These are phyloP conservation scores for Luffa acutangula DNA, from an alignment of 306 rosid genomes.

Conservation along the genomic window DNA sequence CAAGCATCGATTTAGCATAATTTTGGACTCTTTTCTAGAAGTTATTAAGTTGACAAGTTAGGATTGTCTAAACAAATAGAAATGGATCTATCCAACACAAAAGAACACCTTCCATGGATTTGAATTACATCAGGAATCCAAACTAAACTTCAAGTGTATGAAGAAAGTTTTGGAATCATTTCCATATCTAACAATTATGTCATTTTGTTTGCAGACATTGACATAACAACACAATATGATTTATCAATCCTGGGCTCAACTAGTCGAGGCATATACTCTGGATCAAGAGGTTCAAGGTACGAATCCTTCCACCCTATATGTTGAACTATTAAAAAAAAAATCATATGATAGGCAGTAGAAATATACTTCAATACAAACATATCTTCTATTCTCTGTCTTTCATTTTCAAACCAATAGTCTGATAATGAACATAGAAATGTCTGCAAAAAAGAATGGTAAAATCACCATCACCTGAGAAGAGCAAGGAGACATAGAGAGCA, in stretches of 20 bases:
- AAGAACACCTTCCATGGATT: background rate
- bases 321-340: background rate
- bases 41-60: background rate
- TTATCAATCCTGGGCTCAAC: too few species aligned
- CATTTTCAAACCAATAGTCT: background rate
- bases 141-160: too few species aligned
- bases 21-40: background rate
- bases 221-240: background rate
- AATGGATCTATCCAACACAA: background rate
- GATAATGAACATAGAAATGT: background rate
- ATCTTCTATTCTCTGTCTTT: background rate
- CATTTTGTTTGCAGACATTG: background rate
- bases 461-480: slow-evolving; percentile 65
- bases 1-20: background rate
- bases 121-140: background rate
- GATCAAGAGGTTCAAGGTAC: too few species aligned
- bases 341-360: background rate
- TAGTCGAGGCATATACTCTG: background rate
- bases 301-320: background rate
- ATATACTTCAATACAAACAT: background rate
- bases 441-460: slow-evolving; percentile 1
- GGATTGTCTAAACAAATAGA: background rate
- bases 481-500: slow-evolving; percentile 33
- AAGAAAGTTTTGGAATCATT: background rate
- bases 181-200: background rate